Evolutionary conservation across 352 stramenopile species (phyloP).

Genomic region (Pythium oligandrum): DNA sequence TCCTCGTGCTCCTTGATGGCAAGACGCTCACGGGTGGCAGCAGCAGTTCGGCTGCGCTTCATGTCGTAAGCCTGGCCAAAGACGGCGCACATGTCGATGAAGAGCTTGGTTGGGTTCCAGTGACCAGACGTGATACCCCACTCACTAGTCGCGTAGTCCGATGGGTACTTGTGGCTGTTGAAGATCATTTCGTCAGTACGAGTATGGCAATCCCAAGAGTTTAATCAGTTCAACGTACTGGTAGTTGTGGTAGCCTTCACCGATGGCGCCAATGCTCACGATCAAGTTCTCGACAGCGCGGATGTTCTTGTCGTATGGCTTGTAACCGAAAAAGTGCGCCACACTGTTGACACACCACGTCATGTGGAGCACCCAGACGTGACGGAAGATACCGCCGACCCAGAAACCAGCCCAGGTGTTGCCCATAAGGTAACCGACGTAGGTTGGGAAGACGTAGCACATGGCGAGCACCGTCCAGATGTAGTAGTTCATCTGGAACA

Average conservation of each 20-base stretch:
- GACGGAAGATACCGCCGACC: conserved; percentile 93
- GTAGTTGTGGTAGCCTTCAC: conserved; percentile 99
- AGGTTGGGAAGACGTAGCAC: conserved; percentile 95
- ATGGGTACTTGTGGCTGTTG: conserved; percentile 96
- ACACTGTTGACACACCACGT: conserved; percentile 99
- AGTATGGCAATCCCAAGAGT: too few relatives aligned
- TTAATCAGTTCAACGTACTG: conserved; percentile 53
- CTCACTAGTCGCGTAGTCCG: conserved; percentile 97
- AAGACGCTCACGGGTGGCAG: conserved; percentile 60
- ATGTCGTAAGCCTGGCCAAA: conserved; percentile 94
- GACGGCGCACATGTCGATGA: conserved; percentile 92
- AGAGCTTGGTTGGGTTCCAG: conserved; percentile 98
- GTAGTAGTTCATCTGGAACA: conserved; percentile 96
- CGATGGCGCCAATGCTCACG: conserved; percentile 93
- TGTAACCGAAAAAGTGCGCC: conserved; percentile 98
- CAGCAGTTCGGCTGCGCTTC: conserved; percentile 90
- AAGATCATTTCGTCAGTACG: not conserved
- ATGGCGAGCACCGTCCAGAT: conserved; percentile 87
- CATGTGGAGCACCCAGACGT: conserved; percentile 96
- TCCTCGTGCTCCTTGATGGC: conserved; percentile 62
- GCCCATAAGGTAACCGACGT: conserved; percentile 88
- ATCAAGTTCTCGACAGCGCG: conserved; percentile 96
- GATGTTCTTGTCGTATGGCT: conserved; percentile 96
- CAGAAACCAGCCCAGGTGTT: conserved; percentile 94
- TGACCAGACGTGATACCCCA: conserved; percentile 94